Conservation (phyloP, 192 early-diverging fungal species). For the Rhizophagus sp. region DNA sequence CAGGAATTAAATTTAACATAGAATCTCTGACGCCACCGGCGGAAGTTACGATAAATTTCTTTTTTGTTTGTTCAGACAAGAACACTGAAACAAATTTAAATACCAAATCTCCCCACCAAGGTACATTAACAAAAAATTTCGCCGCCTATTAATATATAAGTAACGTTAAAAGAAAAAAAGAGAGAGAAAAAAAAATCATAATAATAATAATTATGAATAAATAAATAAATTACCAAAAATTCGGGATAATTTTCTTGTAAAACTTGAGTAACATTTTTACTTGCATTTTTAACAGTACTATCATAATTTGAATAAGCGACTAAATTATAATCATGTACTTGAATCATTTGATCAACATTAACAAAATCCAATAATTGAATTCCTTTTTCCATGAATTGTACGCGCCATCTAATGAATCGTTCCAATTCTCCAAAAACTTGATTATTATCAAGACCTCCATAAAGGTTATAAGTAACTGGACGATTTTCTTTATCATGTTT, state of each 20-base stretch:
- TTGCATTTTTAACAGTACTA: slow-evolving; percentile 51
- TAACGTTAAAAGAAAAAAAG: not conserved
- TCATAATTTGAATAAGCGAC: slow-evolving; percentile 52
- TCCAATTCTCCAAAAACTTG: slow-evolving; percentile 58
- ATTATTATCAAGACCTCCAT: slow-evolving; percentile 52
- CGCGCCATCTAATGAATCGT: slow-evolving; percentile 62
- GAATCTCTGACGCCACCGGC: slow-evolving; percentile 31
- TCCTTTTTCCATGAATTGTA: slow-evolving; percentile 63
- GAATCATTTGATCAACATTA: slow-evolving; percentile 56
- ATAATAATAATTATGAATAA: not conserved
- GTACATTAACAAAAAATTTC: slow-evolving; percentile 64
- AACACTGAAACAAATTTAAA: slow-evolving; percentile 58
- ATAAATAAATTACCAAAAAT: slow-evolving; percentile 43
- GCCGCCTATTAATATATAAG: slow-evolving; percentile 25
- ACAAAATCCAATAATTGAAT: slow-evolving; percentile 57
- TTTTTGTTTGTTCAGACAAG: slow-evolving; percentile 58
- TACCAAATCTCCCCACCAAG: slow-evolving; percentile 60
- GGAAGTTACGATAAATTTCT: slow-evolving; percentile 62
- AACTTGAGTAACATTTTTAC: slow-evolving; percentile 51
- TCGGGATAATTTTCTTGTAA: slow-evolving; percentile 69
- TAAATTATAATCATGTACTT: slow-evolving; percentile 63
- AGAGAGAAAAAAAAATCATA: not conserved
- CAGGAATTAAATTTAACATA: slow-evolving; percentile 25
- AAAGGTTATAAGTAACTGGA: slow-evolving; percentile 65
- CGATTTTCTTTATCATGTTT: slow-evolving; percentile 49